Evolutionary conservation across 2,329 filamentous ascomycete species (phyloP).

Genomic region (Mycosphaerella arachidis): DNA sequence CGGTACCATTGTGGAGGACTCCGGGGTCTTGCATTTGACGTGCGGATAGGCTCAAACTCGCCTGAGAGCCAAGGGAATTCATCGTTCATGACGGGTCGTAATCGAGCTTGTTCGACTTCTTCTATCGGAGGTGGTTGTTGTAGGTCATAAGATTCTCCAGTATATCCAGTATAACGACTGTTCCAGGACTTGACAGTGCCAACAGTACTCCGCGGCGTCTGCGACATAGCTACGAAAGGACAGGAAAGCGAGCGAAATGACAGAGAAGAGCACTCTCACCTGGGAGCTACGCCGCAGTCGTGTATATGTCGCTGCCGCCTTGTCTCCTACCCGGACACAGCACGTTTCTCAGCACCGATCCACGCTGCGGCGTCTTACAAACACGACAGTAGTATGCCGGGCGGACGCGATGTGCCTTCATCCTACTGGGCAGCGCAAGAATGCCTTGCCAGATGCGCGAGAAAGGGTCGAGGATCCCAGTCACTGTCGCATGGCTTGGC

Average conservation of each 20-base stretch:
- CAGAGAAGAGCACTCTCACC: neutral
- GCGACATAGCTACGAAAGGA: constrained; percentile 21
- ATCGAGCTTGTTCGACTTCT: constrained; percentile 28
- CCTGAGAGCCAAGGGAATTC: constrained; percentile 32
- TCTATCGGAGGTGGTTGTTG: constrained; percentile 23
- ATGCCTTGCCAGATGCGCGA: neutral
- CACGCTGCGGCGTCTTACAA: neutral
- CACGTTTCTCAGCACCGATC: neutral
- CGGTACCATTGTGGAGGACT: constrained; percentile 31
- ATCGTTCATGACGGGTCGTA: constrained; percentile 26
- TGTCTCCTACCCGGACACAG: constrained; percentile 3
- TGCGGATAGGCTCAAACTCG: constrained; percentile 31
- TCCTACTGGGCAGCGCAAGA: neutral
- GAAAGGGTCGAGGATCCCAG: neutral
- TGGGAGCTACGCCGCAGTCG: constrained; percentile 9
- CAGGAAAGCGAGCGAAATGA: constrained; percentile 9
- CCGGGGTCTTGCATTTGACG: constrained; percentile 16
- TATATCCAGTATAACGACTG: constrained; percentile 24
- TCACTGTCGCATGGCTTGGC: constrained; percentile 4
- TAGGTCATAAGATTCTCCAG: constrained; percentile 26
- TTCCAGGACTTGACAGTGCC: constrained; percentile 34
- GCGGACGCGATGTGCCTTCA: neutral
- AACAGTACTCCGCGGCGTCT: constrained; percentile 29
- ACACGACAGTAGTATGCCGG: neutral
- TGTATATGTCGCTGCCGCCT: constrained; percentile 17